Percentiles rank a stretch among this genome's conserved stretches.
Conservation (phyloP, 768 basidiomycete species). For the Leccinum subgranulosum region DNA sequence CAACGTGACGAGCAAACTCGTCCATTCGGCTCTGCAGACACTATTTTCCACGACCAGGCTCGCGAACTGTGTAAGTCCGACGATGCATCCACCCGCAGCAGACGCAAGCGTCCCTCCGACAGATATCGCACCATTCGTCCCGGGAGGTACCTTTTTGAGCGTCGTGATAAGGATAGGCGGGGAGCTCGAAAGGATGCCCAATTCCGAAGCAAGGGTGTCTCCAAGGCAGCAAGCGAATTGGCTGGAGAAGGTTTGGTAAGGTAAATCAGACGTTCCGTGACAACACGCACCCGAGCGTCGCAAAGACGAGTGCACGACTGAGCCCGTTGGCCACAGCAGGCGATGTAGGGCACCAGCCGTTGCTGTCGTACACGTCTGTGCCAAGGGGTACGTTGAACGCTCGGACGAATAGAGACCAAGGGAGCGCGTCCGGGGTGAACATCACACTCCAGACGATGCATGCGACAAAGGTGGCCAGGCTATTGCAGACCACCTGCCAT, state of each 20-base stretch:
- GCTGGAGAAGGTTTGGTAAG: constrained; percentile 34
- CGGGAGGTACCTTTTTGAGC: constrained; percentile 69
- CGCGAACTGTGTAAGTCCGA: constrained; percentile 56
- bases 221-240: constrained; percentile 89
- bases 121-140: constrained; percentile 89
- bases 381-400: constrained; percentile 12
- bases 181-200: constrained; percentile 77
- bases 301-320: constrained; percentile 63
- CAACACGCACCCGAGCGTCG: constrained; percentile 56
- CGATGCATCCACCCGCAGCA: constrained; percentile 65
- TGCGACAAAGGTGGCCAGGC: constrained; percentile 59
- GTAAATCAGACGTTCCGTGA: background rate
- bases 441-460: constrained; percentile 60
- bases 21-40: constrained; percentile 91
- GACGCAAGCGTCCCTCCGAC: constrained; percentile 72
- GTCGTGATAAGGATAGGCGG: constrained; percentile 80
- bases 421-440: constrained; percentile 44
- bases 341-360: constrained; percentile 64
- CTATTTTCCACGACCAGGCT: constrained; percentile 65
- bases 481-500: constrained; percentile 84
- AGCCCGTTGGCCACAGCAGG: constrained; percentile 41
- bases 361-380: constrained; percentile 34
- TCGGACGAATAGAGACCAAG: constrained; percentile 33
- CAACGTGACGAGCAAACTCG: constrained; percentile 39
- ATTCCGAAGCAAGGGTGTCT: constrained; percentile 90